phyloP scores from a whole-genome alignment of 306 rosid species.

The Calophaca sinica region DNA sequence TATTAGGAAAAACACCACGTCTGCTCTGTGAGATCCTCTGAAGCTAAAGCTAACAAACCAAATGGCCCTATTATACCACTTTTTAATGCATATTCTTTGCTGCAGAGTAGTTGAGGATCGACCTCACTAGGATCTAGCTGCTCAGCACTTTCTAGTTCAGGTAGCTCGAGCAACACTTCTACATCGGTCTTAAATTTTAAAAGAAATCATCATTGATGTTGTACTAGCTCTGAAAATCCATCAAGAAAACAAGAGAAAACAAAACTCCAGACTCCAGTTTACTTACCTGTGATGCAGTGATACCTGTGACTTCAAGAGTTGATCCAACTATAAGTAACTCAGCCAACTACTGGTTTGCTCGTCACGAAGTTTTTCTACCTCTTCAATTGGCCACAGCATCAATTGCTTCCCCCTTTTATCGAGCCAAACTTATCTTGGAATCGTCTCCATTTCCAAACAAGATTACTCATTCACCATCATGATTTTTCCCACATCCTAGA shows the following conservation, averaged over 20 bases:
- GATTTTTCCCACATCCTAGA: background rate
- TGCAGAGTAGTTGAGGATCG: conserved; percentile 63
- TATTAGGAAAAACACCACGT: conserved; percentile 63
- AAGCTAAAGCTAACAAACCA: conserved; percentile 67
- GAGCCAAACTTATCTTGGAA: conserved; percentile 68
- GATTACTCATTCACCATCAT: background rate
- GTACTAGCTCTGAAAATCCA: background rate
- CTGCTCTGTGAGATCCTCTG: conserved; percentile 59
- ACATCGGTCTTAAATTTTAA: conserved; percentile 57
- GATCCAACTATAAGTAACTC: conserved; percentile 51
- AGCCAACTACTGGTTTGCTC: too few relatives aligned
- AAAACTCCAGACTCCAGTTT: background rate
- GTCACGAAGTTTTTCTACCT: conserved; percentile 55
- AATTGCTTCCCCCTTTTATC: conserved; percentile 56
- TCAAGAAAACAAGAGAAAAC: background rate
- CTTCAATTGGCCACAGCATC: conserved; percentile 70
- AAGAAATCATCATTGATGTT: background rate
- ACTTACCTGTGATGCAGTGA: conserved; percentile 71
- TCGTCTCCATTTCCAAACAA: conserved; percentile 46
- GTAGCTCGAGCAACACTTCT: conserved; percentile 59
- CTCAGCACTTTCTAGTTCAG: conserved; percentile 54
- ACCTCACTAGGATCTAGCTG: conserved; percentile 46
- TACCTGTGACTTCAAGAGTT: conserved; percentile 56
- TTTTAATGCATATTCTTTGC: conserved; percentile 48
- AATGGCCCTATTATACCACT: conserved; percentile 66